Evolutionary conservation across 2,329 filamentous ascomycete species (phyloP), one percentile per base, ranked within the genome.

Genomic region (Fusarium transvaalense): DNA sequence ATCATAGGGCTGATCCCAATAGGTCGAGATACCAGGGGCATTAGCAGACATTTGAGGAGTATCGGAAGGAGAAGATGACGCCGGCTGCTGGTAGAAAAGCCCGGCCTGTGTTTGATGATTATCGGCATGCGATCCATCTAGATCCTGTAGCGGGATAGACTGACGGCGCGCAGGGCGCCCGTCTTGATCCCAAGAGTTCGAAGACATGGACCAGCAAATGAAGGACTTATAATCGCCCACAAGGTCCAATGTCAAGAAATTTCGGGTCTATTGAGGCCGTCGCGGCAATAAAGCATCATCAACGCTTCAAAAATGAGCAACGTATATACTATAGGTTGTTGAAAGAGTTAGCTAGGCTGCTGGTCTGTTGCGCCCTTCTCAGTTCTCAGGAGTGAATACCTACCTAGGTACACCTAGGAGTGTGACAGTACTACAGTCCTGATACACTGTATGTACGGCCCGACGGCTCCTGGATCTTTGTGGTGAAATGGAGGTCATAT

Each of bases 101-200:
- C 58, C 66, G 37, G 55, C 45, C 27, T 60, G 60, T 23, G 59
- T 38, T 37, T 66, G 50, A 35, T 62, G 47, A 39, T 58, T 48
- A 29, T 65, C 61, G 32, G 61, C 61, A 29, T 68, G 60, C 14
- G 71, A 54, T 32, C 68, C 66, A 56, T 78, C 76, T 35, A 92
- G 82, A 72, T 90, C 87, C 78, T 89, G 89, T 61, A 95, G 82
- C 62, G 91, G 91, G 80, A 96, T 94, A 66, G 90, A 90, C 74
- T 70, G 76, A 54, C 71, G 74, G 59, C 71, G 73, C 51, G 60
- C 61, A 56, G 71, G 63, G 61, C 71, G 69, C 69, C 69, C 69
- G 45, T 75, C 73, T 41, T 70, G 71, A 55, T 71, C 68, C 64
- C 68, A 71, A 46, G 61, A 60, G 50, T 75, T 64, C 31, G 76